Base-by-base conservation (phyloP, 1,139 yeast species). In the Candida albicans region DNA sequence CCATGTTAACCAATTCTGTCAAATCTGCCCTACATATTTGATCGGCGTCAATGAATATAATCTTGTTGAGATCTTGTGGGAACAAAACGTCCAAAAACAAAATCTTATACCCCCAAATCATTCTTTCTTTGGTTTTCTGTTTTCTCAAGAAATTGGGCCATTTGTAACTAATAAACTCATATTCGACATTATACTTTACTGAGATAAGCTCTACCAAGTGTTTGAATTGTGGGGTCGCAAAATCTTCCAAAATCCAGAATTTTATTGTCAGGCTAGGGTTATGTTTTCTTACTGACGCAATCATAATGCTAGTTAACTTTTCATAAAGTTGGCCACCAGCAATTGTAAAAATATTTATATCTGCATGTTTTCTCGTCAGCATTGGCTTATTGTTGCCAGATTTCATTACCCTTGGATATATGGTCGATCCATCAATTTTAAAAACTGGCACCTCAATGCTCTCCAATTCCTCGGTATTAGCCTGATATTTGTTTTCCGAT, bases 141-240 rank as follows among this genome's bases (percentile, higher is more conserved):
- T 73, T 74, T 37, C 95, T 75, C 26, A 93, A 69, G 95, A 97
- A 93, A 22, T 71, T 65, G 9, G 99, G 99, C 99, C 99, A 93
- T 52, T 86, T 84, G 62, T 87, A 93, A 2, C 85, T 79, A 14
- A 93, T 73, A 37, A 87, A 65, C 55, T 89, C 91, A 54, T 84
- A 87, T 38, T 82, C 76, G 51, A 87, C 81, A 1, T 76, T 75
- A 49, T 74, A 76, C 42, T 76, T 58, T n/a, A 67, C 61, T 0
- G 95, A 83, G 38, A 90, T 58, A n/a, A 57, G 52, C 0, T 89
- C 87, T n/a, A 89, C 58, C 41, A 79, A 73, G 35, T 66, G 58
- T 55, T 78, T 82, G 58, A 90, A 84, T 4, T 79, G 70, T 1
- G 90, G 82, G 1, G 96, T 85, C 62, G 87, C 67, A 56, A 76